Percentiles rank a stretch among this genome's conserved stretches.
Evolutionary conservation across 169 alveolate genomes (phyloP).

Genomic region (Plasmodium relictum): DNA sequence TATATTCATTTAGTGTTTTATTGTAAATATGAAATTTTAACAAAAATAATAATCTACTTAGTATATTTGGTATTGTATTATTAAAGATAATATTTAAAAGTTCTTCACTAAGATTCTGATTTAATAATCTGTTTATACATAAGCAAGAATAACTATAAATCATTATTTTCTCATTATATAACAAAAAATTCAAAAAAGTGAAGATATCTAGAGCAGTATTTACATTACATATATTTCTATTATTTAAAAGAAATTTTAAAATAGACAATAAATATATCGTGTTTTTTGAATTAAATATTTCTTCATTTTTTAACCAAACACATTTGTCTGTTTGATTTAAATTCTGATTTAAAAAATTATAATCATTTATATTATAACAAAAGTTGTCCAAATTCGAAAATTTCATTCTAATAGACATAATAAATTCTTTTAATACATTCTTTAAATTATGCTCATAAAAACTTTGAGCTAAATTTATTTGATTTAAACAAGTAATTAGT

Average conservation of each 20-base stretch:
- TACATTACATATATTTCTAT: slow-evolving; percentile 20
- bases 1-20: slow-evolving; percentile 44
- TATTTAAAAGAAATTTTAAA: slow-evolving; percentile 40
- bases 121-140: slow-evolving; percentile 54
- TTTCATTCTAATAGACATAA: slow-evolving; percentile 24
- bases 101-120: slow-evolving; percentile 13
- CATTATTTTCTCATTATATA: slow-evolving; percentile 48
- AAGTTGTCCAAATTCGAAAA: slow-evolving; percentile 14
- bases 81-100: neutral
- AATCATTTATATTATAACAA: slow-evolving; percentile 14
- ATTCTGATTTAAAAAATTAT: neutral
- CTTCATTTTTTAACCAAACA: slow-evolving; percentile 47
- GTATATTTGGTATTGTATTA: neutral
- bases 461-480: slow-evolving; percentile 21
- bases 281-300: slow-evolving; percentile 24
- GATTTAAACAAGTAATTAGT: slow-evolving; percentile 48
- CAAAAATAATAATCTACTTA: slow-evolving; percentile 30
- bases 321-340: neutral
- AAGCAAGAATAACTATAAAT: slow-evolving; percentile 39
- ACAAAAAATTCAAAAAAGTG: slow-evolving; percentile 11
- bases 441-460: slow-evolving; percentile 54
- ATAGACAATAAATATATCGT: slow-evolving; percentile 27
- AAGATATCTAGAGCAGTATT: slow-evolving; percentile 14
- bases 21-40: slow-evolving; percentile 24
- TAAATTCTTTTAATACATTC: slow-evolving; percentile 15